Conservation (phyloP, 2,329 filamentous ascomycete genomes). For the Botrytis byssoidea region DNA sequence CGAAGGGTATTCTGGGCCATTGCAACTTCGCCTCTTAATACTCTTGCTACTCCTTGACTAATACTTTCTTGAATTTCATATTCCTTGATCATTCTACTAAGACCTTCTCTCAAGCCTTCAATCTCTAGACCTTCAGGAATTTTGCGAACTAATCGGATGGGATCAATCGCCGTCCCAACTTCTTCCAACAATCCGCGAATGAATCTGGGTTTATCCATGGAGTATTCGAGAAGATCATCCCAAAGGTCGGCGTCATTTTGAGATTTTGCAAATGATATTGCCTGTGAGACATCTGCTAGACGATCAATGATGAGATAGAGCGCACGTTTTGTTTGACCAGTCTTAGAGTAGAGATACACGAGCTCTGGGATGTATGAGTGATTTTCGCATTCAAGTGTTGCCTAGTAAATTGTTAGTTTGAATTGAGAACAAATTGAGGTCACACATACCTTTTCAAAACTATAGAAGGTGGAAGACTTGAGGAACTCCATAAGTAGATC, state of each 20-base stretch:
- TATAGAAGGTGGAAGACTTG: slow-evolving; percentile 79
- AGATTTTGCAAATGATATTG: slow-evolving; percentile 91
- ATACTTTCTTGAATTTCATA: slow-evolving; percentile 95
- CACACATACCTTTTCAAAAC: slow-evolving; percentile 66
- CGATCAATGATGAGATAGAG: slow-evolving; percentile 91
- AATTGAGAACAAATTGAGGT: not conserved
- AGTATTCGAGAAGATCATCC: slow-evolving; percentile 92
- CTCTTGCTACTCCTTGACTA: slow-evolving; percentile 81
- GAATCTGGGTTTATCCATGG: slow-evolving; percentile 96
- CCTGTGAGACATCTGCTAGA: slow-evolving; percentile 86
- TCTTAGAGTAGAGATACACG: slow-evolving; percentile 95
- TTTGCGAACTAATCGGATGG: slow-evolving; percentile 81
- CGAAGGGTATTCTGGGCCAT: slow-evolving; percentile 78
- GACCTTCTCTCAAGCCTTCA: slow-evolving; percentile 80
- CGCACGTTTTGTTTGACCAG: slow-evolving; percentile 87
- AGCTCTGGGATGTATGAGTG: slow-evolving; percentile 84
- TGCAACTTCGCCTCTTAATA: slow-evolving; percentile 83
- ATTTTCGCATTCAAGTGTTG: slow-evolving; percentile 73
- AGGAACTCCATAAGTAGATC: slow-evolving; percentile 82
- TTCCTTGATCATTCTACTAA: slow-evolving; percentile 89
- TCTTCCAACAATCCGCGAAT: slow-evolving; percentile 90
- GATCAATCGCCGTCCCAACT: slow-evolving; percentile 90
- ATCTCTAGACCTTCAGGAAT: slow-evolving; percentile 95
- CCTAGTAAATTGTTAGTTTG: slow-evolving; percentile 45
- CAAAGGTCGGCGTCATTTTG: slow-evolving; percentile 90